A percentile compares a stretch with the other conserved stretches of the same genome.
Conservation (phyloP, 169 alveolate genomes). For the Eimeria sp. region DNA sequence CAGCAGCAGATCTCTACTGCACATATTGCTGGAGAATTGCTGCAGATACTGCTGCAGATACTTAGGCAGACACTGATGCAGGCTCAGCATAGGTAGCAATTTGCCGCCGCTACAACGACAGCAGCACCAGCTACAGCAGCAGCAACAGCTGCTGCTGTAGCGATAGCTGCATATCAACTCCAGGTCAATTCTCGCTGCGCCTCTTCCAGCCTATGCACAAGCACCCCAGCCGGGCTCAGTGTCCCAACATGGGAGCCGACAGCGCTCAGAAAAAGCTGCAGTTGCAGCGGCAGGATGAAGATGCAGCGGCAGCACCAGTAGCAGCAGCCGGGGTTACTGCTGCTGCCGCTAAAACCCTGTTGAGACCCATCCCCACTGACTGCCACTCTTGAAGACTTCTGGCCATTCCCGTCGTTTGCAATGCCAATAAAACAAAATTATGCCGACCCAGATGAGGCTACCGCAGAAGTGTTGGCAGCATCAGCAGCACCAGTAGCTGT, state of each 20-base stretch:
- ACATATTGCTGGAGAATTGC: not conserved
- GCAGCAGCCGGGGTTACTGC: not conserved
- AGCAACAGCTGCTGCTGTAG: conserved; percentile 1
- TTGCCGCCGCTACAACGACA: not conserved
- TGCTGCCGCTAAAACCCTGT: conserved; percentile 15
- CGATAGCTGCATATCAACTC: conserved; percentile 16
- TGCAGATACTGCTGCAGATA: conserved; percentile 27
- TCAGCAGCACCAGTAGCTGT: conserved; percentile 10
- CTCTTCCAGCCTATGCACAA: not conserved
- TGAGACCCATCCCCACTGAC: not conserved
- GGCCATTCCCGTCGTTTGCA: conserved; percentile 12
- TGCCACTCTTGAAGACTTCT: not conserved
- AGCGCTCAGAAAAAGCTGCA: not conserved
- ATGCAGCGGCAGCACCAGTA: not conserved
- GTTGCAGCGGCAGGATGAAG: not conserved
- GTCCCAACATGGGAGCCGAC: not conserved
- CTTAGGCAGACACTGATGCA: not conserved
- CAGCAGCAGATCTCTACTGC: not conserved
- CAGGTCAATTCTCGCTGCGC: not conserved
- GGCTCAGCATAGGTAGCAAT: conserved; percentile 5
- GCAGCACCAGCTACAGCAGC: not conserved
- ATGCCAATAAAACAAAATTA: conserved; percentile 22
- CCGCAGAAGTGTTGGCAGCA: conserved; percentile 2
- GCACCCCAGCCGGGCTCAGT: not conserved
- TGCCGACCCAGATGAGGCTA: not conserved